phyloP scores from a whole-genome alignment of 805 yeast genomes.

The Ogataea philodendri region DNA sequence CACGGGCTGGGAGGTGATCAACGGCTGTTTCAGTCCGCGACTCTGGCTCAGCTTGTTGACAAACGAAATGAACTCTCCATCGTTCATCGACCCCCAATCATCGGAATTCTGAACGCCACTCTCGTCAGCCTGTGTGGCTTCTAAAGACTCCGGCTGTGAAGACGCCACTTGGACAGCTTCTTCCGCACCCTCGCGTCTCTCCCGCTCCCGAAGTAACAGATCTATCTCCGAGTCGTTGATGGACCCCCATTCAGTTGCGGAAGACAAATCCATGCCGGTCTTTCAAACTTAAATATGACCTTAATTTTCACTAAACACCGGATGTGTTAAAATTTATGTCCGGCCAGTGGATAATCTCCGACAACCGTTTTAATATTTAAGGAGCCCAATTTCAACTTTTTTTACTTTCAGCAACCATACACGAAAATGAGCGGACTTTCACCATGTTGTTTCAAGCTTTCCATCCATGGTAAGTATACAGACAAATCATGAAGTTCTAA shows the following conservation, averaged over 20 bases:
- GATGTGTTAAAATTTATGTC: no score
- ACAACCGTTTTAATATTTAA: no score
- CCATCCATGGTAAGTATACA: slow-evolving; percentile 32
- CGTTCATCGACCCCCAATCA: slow-evolving; percentile 39
- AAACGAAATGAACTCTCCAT: slow-evolving; percentile 38
- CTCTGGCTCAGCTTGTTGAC: slow-evolving; percentile 36
- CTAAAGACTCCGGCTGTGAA: slow-evolving; percentile 15
- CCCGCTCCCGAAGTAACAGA: slow-evolving; percentile 9
- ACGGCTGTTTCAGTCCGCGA: slow-evolving; percentile 13
- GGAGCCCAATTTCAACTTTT: no score
- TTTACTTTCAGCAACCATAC: no score
- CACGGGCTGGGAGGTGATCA: slow-evolving; percentile 9
- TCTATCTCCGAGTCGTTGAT: slow-evolving; percentile 27
- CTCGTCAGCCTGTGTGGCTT: slow-evolving; percentile 13
- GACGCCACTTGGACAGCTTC: slow-evolving; percentile 12
- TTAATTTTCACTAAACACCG: no score
- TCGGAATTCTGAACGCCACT: slow-evolving; percentile 6
- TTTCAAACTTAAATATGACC: no score
- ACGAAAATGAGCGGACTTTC: slow-evolving; percentile 13
- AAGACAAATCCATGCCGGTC: no score
- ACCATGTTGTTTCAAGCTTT: slow-evolving; percentile 9
- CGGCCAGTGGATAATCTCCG: no score
- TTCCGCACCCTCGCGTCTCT: not conserved
- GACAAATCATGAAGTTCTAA: slow-evolving; percentile 23
- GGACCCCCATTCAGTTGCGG: slow-evolving; percentile 35